These are phyloP conservation scores for Seiridium cupressi DNA, from an alignment of 2,329 filamentous ascomycete species.

Conservation along the genomic window DNA sequence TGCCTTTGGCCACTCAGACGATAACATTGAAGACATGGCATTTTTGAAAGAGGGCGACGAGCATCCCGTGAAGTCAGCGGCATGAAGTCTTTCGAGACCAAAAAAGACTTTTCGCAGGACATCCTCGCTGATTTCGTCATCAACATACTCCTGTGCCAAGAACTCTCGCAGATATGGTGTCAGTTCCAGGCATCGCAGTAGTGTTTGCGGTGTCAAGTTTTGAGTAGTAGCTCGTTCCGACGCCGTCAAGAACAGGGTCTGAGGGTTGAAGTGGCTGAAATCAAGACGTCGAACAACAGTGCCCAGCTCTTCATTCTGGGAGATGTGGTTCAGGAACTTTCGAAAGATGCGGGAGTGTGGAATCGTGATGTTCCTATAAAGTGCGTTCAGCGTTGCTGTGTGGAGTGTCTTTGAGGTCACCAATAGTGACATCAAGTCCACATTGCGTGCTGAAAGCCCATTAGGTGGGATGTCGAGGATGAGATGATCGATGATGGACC, in stretches of 20 bases:
- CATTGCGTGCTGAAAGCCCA: slow-evolving; percentile 72
- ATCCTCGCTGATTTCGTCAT: slow-evolving; percentile 68
- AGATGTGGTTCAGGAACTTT: slow-evolving; percentile 73
- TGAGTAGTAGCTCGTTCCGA: slow-evolving; percentile 72
- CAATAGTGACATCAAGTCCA: slow-evolving; percentile 74
- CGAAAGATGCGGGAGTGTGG: slow-evolving; percentile 81
- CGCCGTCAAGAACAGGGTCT: slow-evolving; percentile 71
- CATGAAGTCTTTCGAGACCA: slow-evolving; percentile 61
- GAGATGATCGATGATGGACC: slow-evolving; percentile 71
- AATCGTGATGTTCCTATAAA: slow-evolving; percentile 79
- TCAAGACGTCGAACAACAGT: slow-evolving; percentile 76
- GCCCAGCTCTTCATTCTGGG: slow-evolving; percentile 65
- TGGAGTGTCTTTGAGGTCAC: slow-evolving; percentile 75
- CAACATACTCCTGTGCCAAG: slow-evolving; percentile 76
- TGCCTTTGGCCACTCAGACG: slow-evolving; percentile 49
- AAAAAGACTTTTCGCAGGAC: slow-evolving; percentile 72
- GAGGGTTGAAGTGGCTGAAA: slow-evolving; percentile 83
- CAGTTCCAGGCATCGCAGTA: slow-evolving; percentile 68
- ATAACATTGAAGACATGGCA: slow-evolving; percentile 57
- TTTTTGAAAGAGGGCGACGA: slow-evolving; percentile 66
- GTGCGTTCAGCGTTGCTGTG: slow-evolving; percentile 67
- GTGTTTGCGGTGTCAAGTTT: slow-evolving; percentile 72
- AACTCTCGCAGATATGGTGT: slow-evolving; percentile 76
- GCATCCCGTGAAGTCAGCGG: slow-evolving; percentile 76
- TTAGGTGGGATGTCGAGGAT: slow-evolving; percentile 73